A percentile compares a stretch with the other conserved stretches of the same genome.
Conservation (phyloP, 2,329 filamentous ascomycete species). For the Cordyceps farinosa region DNA sequence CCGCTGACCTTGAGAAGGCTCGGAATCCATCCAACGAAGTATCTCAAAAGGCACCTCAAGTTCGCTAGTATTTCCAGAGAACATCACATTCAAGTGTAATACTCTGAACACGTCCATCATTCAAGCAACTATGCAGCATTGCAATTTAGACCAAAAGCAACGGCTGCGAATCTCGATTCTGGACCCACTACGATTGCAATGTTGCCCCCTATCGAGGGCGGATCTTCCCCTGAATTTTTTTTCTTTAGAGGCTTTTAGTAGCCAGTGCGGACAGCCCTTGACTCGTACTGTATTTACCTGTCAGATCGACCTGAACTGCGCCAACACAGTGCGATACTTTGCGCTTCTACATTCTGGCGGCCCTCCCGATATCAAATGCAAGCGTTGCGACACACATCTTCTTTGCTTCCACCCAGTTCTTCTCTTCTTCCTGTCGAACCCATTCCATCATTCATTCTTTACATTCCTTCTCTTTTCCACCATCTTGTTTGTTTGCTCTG, state of each 20-base stretch:
- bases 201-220: conserved; percentile 5
- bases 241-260: neutral
- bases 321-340: neutral
- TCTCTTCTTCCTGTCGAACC: neutral
- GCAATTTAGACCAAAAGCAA: too few species aligned
- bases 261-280: neutral
- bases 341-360: neutral
- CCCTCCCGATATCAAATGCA: neutral
- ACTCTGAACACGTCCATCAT: too few species aligned
- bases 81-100: too few species aligned
- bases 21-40: too few species aligned
- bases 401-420: neutral
- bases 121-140: too few species aligned
- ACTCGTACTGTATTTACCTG: neutral
- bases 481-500: conserved; percentile 15
- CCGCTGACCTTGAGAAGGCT: too few species aligned
- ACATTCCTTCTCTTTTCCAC: neutral
- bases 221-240: conserved; percentile 14
- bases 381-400: neutral
- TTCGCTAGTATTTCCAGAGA: too few species aligned
- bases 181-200: neutral
- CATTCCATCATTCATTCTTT: neutral
- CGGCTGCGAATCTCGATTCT: neutral
- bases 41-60: too few species aligned
- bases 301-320: neutral